These are phyloP conservation scores for baker's yeast (Saccharomyces cerevisiae) DNA, from an alignment of 805 yeast genomes.

Conservation along the genomic window DNA sequence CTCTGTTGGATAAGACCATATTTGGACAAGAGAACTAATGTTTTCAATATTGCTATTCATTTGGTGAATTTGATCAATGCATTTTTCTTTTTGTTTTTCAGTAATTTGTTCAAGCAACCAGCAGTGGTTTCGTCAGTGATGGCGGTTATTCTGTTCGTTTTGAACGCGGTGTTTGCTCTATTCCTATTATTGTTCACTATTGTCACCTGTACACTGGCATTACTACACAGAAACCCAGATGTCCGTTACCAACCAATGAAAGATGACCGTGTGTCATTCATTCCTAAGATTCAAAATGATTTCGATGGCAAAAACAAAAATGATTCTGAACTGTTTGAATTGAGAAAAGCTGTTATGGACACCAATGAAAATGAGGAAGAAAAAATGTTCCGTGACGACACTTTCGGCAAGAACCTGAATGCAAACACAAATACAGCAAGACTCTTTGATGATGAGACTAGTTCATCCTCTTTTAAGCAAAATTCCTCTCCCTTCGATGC, in stretches of 20 bases:
- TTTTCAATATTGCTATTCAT: conserved; percentile 82
- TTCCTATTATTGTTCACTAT: conserved; percentile 77
- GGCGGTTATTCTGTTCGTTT: conserved; percentile 80
- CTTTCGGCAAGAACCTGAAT: conserved; percentile 10
- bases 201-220: conserved; percentile 76
- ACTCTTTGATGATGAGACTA: conserved; percentile 13
- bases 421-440: conserved; percentile 4
- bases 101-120: conserved; percentile 75
- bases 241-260: conserved; percentile 91
- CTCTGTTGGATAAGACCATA: conserved; percentile 74
- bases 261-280: conserved; percentile 94
- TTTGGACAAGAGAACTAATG: conserved; percentile 90
- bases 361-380: conserved; percentile 30
- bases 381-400: conserved; percentile 17
- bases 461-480: conserved; percentile 9
- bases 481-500: neutral
- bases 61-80: conserved; percentile 76
- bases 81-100: conserved; percentile 80
- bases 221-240: conserved; percentile 87
- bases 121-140: conserved; percentile 83
- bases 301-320: conserved; percentile 21
- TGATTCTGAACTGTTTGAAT: conserved; percentile 29
- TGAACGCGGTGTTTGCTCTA: conserved; percentile 84
- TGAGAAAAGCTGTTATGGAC: conserved; percentile 31
- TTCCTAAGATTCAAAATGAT: conserved; percentile 51